These are phyloP conservation scores for Microthyrium microscopicum DNA, from an alignment of 2,329 filamentous ascomycete species.

Conservation along the genomic window DNA sequence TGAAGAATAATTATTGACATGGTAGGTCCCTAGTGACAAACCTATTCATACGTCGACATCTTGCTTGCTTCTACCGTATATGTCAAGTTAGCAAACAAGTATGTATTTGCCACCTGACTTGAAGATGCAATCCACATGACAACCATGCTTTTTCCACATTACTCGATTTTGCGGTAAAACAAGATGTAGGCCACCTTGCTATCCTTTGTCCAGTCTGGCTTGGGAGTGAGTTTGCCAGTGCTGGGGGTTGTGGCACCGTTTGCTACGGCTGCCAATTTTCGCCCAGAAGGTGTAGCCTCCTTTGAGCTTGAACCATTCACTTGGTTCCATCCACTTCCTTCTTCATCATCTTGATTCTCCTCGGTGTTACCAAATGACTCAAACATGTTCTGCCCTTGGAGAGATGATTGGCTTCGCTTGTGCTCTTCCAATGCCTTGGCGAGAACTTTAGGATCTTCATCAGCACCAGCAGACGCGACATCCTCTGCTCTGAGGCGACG, in stretches of 20 bases:
- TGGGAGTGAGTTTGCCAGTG: slow-evolving; percentile 46
- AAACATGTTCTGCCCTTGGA: slow-evolving; percentile 53
- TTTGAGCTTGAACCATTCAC: neutral
- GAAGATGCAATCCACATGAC: too few relatives aligned
- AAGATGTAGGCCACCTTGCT: slow-evolving; percentile 95
- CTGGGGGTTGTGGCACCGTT: slow-evolving; percentile 51
- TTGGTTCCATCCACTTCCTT: slow-evolving; percentile 4
- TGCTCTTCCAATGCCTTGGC: slow-evolving; percentile 49
- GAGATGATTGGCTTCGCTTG: slow-evolving; percentile 29
- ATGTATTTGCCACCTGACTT: too few relatives aligned
- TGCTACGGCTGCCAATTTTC: slow-evolving; percentile 60
- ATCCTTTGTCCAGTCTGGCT: slow-evolving; percentile 50
- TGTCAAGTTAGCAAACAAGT: too few relatives aligned
- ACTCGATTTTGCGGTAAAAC: slow-evolving; percentile 67
- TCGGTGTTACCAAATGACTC: slow-evolving; percentile 41
- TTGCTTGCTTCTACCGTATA: too few relatives aligned
- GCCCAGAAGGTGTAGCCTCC: neutral
- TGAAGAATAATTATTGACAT: too few relatives aligned
- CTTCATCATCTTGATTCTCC: slow-evolving; percentile 40
- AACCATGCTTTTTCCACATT: too few relatives aligned
- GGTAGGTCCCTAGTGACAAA: too few relatives aligned
- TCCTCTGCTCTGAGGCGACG: slow-evolving; percentile 73
- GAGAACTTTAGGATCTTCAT: slow-evolving; percentile 59
- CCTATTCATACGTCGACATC: too few relatives aligned
- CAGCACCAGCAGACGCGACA: slow-evolving; percentile 68